phyloP scores from a whole-genome alignment of 805 yeast species.

The Metschnikowia proteae region DNA sequence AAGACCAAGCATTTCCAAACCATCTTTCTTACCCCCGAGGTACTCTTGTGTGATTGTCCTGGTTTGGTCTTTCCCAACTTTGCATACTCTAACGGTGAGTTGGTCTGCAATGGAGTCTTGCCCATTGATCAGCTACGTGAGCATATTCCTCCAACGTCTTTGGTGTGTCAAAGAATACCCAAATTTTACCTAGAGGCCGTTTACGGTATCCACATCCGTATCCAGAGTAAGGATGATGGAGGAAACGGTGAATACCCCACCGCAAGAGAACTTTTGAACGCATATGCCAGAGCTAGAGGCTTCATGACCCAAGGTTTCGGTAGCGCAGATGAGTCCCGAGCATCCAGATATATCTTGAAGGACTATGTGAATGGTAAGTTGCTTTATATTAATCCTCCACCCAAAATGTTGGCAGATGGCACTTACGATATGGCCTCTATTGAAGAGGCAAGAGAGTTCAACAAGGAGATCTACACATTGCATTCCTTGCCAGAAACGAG shows the following conservation, averaged over 20 bases:
- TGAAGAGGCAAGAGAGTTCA: constrained; percentile 50
- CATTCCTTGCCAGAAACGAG: constrained; percentile 67
- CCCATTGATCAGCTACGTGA: constrained; percentile 97
- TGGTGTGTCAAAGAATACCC: constrained; percentile 86
- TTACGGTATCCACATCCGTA: constrained; percentile 86
- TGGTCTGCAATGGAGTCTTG: constrained; percentile 96
- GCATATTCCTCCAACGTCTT: constrained; percentile 78
- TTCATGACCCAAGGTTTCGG: constrained; percentile 97
- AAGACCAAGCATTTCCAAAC: constrained; percentile 99
- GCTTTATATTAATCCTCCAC: constrained; percentile 85
- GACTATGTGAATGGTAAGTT: constrained; percentile 94
- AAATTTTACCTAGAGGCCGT: constrained; percentile 83
- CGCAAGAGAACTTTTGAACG: constrained; percentile 80
- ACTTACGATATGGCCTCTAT: constrained; percentile 51
- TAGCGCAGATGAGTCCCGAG: constrained; percentile 93
- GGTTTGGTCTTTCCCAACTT: constrained; percentile 98
- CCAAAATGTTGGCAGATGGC: constrained; percentile 52
- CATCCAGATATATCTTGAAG: constrained; percentile 85
- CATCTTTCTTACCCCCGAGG: constrained; percentile 74
- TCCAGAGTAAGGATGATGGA: constrained; percentile 75
- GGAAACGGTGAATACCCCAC: constrained; percentile 81
- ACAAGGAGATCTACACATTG: constrained; percentile 68
- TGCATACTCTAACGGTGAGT: constrained; percentile 93
- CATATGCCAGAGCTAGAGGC: constrained; percentile 96
- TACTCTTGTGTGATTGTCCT: constrained; percentile 95